Conservation (phyloP, 768 basidiomycete species). For the Sporobolomyces phaffii region DNA sequence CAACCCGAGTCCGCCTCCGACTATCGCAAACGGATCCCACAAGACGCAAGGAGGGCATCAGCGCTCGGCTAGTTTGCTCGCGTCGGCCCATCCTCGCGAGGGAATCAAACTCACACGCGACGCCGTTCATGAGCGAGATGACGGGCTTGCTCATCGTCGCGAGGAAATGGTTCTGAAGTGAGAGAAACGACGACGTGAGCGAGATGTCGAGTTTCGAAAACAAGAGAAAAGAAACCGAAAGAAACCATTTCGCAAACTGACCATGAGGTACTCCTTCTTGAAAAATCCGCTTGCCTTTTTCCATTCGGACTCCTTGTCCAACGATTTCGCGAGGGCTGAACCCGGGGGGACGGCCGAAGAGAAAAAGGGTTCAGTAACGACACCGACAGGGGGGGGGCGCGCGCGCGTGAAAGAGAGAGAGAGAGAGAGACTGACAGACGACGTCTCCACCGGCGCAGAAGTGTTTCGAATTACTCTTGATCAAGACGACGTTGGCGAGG, state of each 20-base stretch:
- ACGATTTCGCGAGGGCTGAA: constrained; percentile 30
- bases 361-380: background rate
- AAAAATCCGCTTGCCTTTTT: constrained; percentile 76
- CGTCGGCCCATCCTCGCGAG: too few species aligned
- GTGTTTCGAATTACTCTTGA: constrained; percentile 61
- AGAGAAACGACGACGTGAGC: too few species aligned
- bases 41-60: background rate
- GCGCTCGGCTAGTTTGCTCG: too few species aligned
- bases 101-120: constrained; percentile 84
- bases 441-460: constrained; percentile 97
- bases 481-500: constrained; percentile 66
- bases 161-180: constrained; percentile 34
- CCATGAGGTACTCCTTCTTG: constrained; percentile 61
- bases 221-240: background rate
- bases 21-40: constrained; percentile 48
- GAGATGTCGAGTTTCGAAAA: too few species aligned
- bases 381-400: background rate
- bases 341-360: background rate
- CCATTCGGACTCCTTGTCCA: constrained; percentile 53
- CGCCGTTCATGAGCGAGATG: constrained; percentile 79
- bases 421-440: constrained; percentile 56
- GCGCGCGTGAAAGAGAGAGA: background rate
- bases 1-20: constrained; percentile 94
- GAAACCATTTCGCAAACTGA: background rate
- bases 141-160: constrained; percentile 63